Evolutionary conservation across 1,284 basidiomycete genomes (phyloP), one percentile per base, ranked within the genome.

Genomic region (Apiotrichum akiyoshidainum): DNA sequence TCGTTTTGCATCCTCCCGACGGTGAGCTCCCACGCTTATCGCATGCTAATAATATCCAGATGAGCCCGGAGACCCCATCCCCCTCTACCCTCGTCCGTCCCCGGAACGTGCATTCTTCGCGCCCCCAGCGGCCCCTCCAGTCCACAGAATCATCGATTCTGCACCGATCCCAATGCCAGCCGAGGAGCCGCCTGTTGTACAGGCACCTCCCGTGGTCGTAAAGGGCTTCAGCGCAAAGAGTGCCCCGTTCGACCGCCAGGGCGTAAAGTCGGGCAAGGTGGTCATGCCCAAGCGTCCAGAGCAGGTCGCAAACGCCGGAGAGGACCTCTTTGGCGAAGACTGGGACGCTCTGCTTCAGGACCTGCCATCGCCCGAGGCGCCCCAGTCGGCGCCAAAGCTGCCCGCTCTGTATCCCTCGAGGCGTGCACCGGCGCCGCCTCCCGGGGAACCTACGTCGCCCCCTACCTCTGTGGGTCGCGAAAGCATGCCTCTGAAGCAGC

Each of bases 1-100:
- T 63, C 19, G 55, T 59, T 1, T 40, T 63, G 7, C 59, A 55
- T 4, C 61, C 61, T 8, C 60, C 60, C 14, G 54, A 53, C 40
- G 61, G 61, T 63, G 26, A 48, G 57, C 33, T 22, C 21, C 11
- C 5, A 11, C 12, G 13, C 13, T 13, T 48, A 11, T 17, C 21
- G 19, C 26, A 17, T 11, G 31, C 40, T 52, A 11, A 44, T 46
- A 16, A 31, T 31, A 35, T 33, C 16, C 39, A 63, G 61, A 63
- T 14, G 61, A 63, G 34, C 49, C 48, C 9, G 52, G 49, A 22
- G 54, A 34, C 26, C 48, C 57, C n/a, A 48, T 63, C 13, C 31
- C 55, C n/a, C 48, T 63, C 22, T 63, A 57, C 45, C 61, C 61
- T 1, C 54, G 53, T 13, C 34, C 46, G 40, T 48, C 57, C 10